Base-by-base conservation (phyloP, 371 early-diverging fungal genomes). In the Mucor circinelloides region DNA sequence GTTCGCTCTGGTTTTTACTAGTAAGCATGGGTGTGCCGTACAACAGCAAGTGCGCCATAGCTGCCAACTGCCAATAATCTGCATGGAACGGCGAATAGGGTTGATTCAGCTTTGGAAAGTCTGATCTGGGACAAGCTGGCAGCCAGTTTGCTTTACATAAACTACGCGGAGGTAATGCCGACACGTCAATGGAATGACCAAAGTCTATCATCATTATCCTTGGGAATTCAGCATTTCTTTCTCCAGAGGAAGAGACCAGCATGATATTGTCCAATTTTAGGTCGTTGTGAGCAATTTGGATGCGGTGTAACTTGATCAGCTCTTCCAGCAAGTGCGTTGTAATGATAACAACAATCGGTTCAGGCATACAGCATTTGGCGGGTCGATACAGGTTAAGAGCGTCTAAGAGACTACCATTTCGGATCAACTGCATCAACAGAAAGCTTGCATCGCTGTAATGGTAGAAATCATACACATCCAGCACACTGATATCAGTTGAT, bases 191-290 rank as follows among this genome's bases (percentile, higher is more conserved):
- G 0, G 84, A 66, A 17, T 76, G 58, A 4, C 86, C 86, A 70
- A 76, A 85, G 60, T 85, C 86, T 34, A 85, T 79, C 42, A 85
- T 30, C 17, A 68, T 69, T 0, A 85, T 21, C 6, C 50, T 56
- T 40, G 71, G 71, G 15, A 50, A 50, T 36, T 15, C 48, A 23
- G 48, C 48, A 48, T n/a, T 23, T 48, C n/a, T 15, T 42, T 42
- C 6, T 2, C n/a, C 23, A 34, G 54, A 54, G 2, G 69, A 68
- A 2, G 67, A 68, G 10, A 38, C 46, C 9, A 85, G 9, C 70
- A 85, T 67, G 27, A 80, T 62, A 62, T 85, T 85, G 50, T 85
- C 86, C 2, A 77, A 63, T 62, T 85, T 85, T 23, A 85, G 62
- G 60, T 85, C 86, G 50, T 79, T 77, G 63, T 85, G 86, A 42